Conservation (phyloP, 2,329 filamentous ascomycete species). For the Ophiostoma perfectum region DNA sequence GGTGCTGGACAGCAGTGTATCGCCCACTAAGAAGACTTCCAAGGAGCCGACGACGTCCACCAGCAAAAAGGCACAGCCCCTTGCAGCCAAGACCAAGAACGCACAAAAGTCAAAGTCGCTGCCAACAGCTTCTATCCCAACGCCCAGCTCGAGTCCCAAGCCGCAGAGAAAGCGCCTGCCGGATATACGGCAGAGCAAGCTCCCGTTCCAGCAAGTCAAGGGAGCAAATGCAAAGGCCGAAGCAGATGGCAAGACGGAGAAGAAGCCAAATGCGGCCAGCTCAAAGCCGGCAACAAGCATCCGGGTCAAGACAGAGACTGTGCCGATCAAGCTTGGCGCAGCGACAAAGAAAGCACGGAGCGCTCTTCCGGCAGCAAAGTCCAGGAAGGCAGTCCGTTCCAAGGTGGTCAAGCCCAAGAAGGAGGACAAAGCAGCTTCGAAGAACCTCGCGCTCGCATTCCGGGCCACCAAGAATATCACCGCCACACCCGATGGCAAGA, state of each 20-base stretch:
- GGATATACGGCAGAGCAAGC: slow-evolving; percentile 47
- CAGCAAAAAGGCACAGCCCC: not conserved
- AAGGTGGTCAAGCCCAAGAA: slow-evolving; percentile 35
- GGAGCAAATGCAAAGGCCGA: not conserved
- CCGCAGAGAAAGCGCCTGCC: slow-evolving; percentile 38
- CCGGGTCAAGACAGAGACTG: not conserved
- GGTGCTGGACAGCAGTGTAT: slow-evolving; percentile 35
- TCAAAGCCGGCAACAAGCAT: not conserved
- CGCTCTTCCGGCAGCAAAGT: slow-evolving; percentile 17
- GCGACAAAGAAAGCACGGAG: slow-evolving; percentile 18
- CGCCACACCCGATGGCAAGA: slow-evolving; percentile 22
- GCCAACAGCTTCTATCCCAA: slow-evolving; percentile 48
- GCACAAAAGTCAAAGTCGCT: slow-evolving; percentile 19
- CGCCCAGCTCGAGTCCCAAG: slow-evolving; percentile 53
- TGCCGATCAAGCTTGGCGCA: slow-evolving; percentile 19
- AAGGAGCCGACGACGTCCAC: not conserved
- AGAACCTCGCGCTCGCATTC: slow-evolving; percentile 38
- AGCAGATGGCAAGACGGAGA: slow-evolving; percentile 9
- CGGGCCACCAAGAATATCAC: slow-evolving; percentile 41
- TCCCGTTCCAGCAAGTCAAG: slow-evolving; percentile 38
- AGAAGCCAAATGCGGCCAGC: not conserved
- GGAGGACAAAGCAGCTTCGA: slow-evolving; percentile 27
- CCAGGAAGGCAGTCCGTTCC: slow-evolving; percentile 33
- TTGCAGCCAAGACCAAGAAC: slow-evolving; percentile 12
- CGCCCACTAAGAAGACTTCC: slow-evolving; percentile 26